phyloP scores from a whole-genome alignment of 2,329 filamentous ascomycete genomes.

The Trichoderma brevicompactum region DNA sequence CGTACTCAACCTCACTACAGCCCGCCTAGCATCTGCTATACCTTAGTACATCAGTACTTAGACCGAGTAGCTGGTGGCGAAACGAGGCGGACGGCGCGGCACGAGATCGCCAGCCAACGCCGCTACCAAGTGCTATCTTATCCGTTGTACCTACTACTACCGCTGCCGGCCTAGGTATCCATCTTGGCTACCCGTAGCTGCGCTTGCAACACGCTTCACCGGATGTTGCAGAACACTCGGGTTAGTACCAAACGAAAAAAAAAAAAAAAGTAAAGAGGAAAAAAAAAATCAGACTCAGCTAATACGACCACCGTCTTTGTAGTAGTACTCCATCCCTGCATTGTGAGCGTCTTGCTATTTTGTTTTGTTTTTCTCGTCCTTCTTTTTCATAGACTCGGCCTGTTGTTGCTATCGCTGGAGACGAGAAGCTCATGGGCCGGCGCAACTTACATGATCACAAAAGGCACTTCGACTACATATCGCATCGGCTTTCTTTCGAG shows the following conservation, averaged over 20 bases:
- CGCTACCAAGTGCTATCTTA: constrained; percentile 19
- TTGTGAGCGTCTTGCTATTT: background rate
- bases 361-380: background rate
- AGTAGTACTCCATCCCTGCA: background rate
- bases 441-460: constrained; percentile 18
- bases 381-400: background rate
- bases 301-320: constrained; percentile 12
- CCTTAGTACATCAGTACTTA: background rate
- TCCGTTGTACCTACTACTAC: constrained; percentile 2
- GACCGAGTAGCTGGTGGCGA: background rate
- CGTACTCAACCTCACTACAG: background rate
- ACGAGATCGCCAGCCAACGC: constrained; percentile 11
- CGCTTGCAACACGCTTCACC: constrained; percentile 18
- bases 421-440: background rate
- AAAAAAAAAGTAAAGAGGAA: background rate
- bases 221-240: constrained; percentile 16
- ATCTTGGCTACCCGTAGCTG: constrained; percentile 10
- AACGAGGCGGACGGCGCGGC: constrained; percentile 9
- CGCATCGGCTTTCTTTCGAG: background rate
- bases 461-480: background rate
- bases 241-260: constrained; percentile 3
- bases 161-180: background rate
- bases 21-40: background rate
- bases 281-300: constrained; percentile 9
- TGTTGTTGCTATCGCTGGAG: background rate